Evolutionary conservation across 2,329 filamentous ascomycete species (phyloP).

Genomic region (Drechslerella coelobrocha): DNA sequence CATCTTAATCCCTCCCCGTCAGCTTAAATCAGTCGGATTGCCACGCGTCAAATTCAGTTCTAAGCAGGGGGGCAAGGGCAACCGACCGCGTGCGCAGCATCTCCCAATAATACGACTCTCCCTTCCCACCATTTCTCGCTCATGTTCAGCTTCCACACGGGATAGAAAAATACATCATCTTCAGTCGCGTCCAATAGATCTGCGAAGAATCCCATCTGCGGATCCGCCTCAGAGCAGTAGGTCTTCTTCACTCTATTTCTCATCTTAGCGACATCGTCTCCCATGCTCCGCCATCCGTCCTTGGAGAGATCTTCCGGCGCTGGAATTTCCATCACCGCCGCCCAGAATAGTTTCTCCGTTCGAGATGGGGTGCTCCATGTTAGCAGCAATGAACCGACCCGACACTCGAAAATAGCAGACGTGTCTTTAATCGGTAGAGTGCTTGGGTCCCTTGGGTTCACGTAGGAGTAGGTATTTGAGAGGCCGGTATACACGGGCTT

Average conservation of each 20-base stretch:
- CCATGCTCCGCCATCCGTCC: slow-evolving; percentile 37
- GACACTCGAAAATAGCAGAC: slow-evolving; percentile 34
- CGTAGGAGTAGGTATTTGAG: slow-evolving; percentile 39
- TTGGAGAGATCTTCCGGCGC: slow-evolving; percentile 31
- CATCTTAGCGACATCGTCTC: slow-evolving; percentile 32
- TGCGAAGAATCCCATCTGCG: slow-evolving; percentile 41
- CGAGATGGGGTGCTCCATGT: slow-evolving; percentile 38
- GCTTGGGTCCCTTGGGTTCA: slow-evolving; percentile 17
- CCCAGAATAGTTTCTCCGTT: slow-evolving; percentile 37
- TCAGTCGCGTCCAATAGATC: slow-evolving; percentile 26
- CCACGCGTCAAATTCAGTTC: not conserved
- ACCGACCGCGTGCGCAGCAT: slow-evolving; percentile 66
- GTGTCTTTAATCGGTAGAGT: slow-evolving; percentile 32
- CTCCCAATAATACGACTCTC: slow-evolving; percentile 62
- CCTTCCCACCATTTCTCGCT: slow-evolving; percentile 46
- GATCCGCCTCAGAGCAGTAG: slow-evolving; percentile 36
- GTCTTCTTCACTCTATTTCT: slow-evolving; percentile 36
- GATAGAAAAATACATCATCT: slow-evolving; percentile 42
- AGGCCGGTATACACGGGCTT: slow-evolving; percentile 40
- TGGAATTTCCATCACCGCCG: slow-evolving; percentile 31
- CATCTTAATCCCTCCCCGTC: slow-evolving; percentile 22
- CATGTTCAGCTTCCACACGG: slow-evolving; percentile 35
- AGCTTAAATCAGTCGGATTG: not conserved
- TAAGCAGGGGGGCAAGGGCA: not conserved
- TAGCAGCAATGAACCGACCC: slow-evolving; percentile 31